Evolutionary conservation across 768 basidiomycete species (phyloP).

Genomic region (Sporobolomyces roseus): DNA sequence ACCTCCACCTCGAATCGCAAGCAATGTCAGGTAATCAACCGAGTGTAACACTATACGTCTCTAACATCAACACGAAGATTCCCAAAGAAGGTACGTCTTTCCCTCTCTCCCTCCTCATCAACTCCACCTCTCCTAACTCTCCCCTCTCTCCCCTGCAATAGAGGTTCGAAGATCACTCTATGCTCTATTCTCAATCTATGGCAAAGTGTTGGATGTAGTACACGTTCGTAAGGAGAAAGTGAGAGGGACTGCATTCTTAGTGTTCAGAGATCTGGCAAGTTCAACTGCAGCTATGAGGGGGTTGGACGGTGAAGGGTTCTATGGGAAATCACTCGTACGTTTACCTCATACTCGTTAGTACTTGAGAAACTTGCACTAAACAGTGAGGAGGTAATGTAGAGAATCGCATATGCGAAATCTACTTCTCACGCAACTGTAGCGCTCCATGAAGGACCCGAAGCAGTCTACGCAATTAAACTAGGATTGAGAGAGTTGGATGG

Average conservation of each 20-base stretch:
- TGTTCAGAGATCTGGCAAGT: conserved; percentile 83
- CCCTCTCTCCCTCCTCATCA: not conserved
- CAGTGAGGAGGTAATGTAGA: conserved; percentile 53
- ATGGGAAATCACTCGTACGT: conserved; percentile 39
- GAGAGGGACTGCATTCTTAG: conserved; percentile 93
- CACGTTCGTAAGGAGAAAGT: conserved; percentile 79
- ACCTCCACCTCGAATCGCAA: not conserved
- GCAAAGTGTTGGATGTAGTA: conserved; percentile 86
- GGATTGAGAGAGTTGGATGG: conserved; percentile 53
- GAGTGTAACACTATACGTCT: conserved; percentile 82
- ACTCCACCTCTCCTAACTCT: not conserved
- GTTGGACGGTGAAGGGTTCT: conserved; percentile 72
- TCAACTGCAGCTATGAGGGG: conserved; percentile 90
- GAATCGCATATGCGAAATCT: conserved; percentile 81
- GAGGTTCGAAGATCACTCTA: conserved; percentile 74
- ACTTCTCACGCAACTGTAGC: conserved; percentile 80
- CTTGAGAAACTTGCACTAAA: not conserved
- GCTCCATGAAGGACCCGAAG: conserved; percentile 60
- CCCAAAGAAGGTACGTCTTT: not conserved
- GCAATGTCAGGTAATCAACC: conserved; percentile 60
- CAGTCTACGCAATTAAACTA: conserved; percentile 47
- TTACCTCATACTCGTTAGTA: not conserved
- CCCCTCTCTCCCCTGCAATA: not conserved
- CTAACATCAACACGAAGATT: conserved; percentile 75
- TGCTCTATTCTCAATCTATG: conserved; percentile 87